Evolutionary conservation across 148 eudicot genomes (phyloP).

Genomic region (Rhododendron kiyosumense): DNA sequence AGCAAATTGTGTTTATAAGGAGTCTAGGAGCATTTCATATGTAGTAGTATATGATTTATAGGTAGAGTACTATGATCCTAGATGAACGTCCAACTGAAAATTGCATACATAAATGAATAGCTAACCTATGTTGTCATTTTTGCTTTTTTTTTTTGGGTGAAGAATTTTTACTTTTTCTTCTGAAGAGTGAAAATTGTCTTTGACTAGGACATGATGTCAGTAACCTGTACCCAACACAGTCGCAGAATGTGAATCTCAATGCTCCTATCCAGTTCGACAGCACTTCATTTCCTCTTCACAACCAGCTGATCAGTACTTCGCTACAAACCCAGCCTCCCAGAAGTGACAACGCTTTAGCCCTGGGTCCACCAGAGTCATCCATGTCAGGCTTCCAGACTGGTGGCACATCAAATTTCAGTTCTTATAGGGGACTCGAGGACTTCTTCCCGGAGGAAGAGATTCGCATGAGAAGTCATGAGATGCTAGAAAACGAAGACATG

Average conservation of each 20-base stretch:
- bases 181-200: constrained; percentile 7
- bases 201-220: constrained; percentile 47
- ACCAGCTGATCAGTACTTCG: constrained; percentile 38
- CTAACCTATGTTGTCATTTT: neutral
- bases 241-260: constrained; percentile 44
- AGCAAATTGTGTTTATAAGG: neutral
- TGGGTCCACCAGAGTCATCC: constrained; percentile 46
- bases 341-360: constrained; percentile 47
- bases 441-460: constrained; percentile 75
- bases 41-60: neutral
- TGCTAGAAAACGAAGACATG: constrained; percentile 98
- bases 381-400: constrained; percentile 32
- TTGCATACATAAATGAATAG: neutral
- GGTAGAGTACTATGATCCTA: neutral
- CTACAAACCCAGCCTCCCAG: constrained; percentile 42
- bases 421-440: constrained; percentile 54
- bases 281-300: constrained; percentile 42
- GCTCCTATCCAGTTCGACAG: constrained; percentile 40
- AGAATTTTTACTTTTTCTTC: neutral
- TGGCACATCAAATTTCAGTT: constrained; percentile 34
- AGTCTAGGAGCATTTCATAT: neutral
- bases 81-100: neutral
- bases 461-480: constrained; percentile 86
- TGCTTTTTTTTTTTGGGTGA: neutral
- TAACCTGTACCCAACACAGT: constrained; percentile 39